phyloP scores from a whole-genome alignment of 805 yeast genomes.

The Starmera dryadoides region DNA sequence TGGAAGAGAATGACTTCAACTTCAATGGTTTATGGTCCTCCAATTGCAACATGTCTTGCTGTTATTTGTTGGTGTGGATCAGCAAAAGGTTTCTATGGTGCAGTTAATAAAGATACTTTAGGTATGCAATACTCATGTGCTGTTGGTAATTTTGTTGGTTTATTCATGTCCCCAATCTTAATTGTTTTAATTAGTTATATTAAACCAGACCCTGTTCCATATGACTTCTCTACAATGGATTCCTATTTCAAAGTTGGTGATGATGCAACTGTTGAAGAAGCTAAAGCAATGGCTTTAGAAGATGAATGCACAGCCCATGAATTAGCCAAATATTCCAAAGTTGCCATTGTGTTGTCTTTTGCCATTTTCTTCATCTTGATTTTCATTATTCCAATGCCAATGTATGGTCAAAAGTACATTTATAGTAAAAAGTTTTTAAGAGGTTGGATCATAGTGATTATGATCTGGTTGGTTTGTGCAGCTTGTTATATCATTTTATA shows the following conservation, averaged over 20 bases:
- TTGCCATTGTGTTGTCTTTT: constrained; percentile 25
- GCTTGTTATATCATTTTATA: not conserved
- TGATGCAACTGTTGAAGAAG: constrained; percentile 14
- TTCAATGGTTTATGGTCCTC: constrained; percentile 17
- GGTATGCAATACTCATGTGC: constrained; percentile 9
- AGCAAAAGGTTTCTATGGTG: constrained; percentile 14
- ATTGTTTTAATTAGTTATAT: constrained; percentile 17
- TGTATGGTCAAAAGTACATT: constrained; percentile 56
- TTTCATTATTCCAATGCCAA: constrained; percentile 80
- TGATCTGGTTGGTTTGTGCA: constrained; percentile 1
- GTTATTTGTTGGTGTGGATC: constrained; percentile 20
- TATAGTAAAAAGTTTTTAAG: not conserved
- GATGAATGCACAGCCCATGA: constrained; percentile 3
- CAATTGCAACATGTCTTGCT: constrained; percentile 18
- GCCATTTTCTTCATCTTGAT: constrained; percentile 24
- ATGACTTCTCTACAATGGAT: constrained; percentile 14
- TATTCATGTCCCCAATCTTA: constrained; percentile 24
- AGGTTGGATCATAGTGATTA: constrained; percentile 1
- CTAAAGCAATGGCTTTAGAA: constrained; percentile 12
- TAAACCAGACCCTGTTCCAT: constrained; percentile 18
- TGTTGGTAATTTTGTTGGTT: constrained; percentile 16
- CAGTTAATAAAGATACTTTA: constrained; percentile 13
- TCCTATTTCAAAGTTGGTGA: not conserved
- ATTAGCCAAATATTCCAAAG: constrained; percentile 26
- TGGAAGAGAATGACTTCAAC: constrained; percentile 15